These are phyloP conservation scores for Cladophialophora exuberans DNA, from an alignment of 2,329 filamentous ascomycete genomes.

Conservation along the genomic window DNA sequence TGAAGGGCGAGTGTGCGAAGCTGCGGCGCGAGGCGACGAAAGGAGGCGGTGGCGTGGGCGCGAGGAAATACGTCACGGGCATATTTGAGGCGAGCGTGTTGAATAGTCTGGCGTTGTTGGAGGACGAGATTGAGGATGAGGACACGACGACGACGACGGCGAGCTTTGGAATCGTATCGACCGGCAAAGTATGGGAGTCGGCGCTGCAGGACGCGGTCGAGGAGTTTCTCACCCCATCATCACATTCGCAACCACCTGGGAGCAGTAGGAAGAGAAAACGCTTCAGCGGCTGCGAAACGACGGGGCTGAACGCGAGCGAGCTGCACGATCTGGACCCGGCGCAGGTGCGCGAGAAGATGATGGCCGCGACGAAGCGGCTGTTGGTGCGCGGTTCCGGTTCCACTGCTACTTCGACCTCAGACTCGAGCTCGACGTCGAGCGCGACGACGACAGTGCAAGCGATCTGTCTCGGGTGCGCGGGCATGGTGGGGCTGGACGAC, in stretches of 20 bases:
- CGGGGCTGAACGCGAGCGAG: constrained; percentile 77
- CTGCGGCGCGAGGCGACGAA: constrained; percentile 13
- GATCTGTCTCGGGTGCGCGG: constrained; percentile 85
- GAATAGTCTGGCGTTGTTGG: constrained; percentile 61
- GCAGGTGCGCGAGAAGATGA: constrained; percentile 68
- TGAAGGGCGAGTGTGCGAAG: constrained; percentile 53
- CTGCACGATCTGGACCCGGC: constrained; percentile 70
- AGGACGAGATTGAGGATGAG: constrained; percentile 22
- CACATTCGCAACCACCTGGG: constrained; percentile 24
- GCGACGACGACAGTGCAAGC: constrained; percentile 51
- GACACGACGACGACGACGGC: constrained; percentile 32
- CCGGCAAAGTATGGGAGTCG: constrained; percentile 79
- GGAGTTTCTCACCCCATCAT: constrained; percentile 54
- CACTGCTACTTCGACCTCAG: background rate
- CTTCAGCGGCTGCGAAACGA: constrained; percentile 82
- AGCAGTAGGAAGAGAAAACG: constrained; percentile 46
- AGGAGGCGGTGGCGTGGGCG: constrained; percentile 19
- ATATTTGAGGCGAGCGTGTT: constrained; percentile 86
- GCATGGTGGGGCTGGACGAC: constrained; percentile 83
- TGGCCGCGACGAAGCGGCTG: constrained; percentile 69
- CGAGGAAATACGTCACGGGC: constrained; percentile 66
- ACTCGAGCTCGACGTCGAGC: constrained; percentile 33
- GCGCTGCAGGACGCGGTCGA: constrained; percentile 70
- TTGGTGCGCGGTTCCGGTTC: constrained; percentile 44
- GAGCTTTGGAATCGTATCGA: constrained; percentile 81